Percentiles rank a stretch among this genome's conserved stretches.
phyloP scores from a whole-genome alignment of 208 protist species.

The Trypanosoma melophagium region DNA sequence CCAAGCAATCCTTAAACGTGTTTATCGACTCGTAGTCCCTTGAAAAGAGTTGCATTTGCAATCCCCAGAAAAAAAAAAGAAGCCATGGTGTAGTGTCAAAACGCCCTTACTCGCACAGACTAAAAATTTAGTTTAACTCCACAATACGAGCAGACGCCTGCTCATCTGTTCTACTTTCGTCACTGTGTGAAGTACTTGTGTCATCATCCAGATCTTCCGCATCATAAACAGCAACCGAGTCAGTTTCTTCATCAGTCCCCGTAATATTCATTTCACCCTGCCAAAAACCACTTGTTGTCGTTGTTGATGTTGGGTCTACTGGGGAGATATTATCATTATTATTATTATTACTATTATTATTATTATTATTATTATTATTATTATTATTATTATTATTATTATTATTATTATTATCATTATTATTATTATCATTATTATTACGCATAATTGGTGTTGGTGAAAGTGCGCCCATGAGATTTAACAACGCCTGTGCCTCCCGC shows the following conservation, averaged over 20 bases:
- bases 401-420: neutral
- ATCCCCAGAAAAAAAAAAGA: neutral
- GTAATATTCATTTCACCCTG: slow-evolving; percentile 9
- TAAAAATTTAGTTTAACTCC: slow-evolving; percentile 45
- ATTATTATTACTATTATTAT: neutral
- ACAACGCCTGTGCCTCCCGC: slow-evolving; percentile 76
- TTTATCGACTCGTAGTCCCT: no score
- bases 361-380: neutral
- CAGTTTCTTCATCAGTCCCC: slow-evolving; percentile 28
- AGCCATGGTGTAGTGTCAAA: neutral
- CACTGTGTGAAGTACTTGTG: slow-evolving; percentile 52
- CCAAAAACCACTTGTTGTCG: neutral
- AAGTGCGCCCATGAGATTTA: slow-evolving; percentile 70
- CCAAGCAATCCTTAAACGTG: no score
- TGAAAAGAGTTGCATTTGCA: neutral
- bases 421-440: no score
- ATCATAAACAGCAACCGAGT: slow-evolving; percentile 66
- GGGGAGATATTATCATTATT: neutral
- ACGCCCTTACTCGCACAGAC: neutral
- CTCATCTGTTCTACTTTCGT: slow-evolving; percentile 14
- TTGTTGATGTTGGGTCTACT: neutral
- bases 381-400: neutral
- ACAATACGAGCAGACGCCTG: slow-evolving; percentile 32
- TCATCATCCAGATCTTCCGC: slow-evolving; percentile 63
- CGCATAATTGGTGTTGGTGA: neutral